Evolutionary conservation across 768 basidiomycete species (phyloP).

Genomic region (Thelephora ganbajun): DNA sequence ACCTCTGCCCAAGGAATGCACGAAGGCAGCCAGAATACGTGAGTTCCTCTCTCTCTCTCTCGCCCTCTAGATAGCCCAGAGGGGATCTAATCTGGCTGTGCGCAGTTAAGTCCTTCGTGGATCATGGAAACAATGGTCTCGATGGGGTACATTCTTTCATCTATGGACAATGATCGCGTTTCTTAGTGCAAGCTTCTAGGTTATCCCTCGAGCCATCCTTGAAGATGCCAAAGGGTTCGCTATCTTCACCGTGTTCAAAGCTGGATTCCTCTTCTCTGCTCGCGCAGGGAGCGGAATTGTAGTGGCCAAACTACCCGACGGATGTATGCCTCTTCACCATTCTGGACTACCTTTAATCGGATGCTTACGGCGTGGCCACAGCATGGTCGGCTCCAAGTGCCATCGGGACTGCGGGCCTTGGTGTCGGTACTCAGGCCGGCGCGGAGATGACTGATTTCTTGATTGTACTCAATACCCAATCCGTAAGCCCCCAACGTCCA

Average conservation of each 20-base stretch:
- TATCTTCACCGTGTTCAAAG: slow-evolving; percentile 82
- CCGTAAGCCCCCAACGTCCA: slow-evolving; percentile 30
- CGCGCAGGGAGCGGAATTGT: slow-evolving; percentile 81
- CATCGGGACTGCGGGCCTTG: slow-evolving; percentile 85
- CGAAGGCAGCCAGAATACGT: slow-evolving; percentile 84
- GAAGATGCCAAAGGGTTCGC: slow-evolving; percentile 64
- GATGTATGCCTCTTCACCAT: slow-evolving; percentile 37
- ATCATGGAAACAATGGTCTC: slow-evolving; percentile 65
- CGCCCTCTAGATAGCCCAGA: slow-evolving; percentile 2
- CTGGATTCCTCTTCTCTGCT: slow-evolving; percentile 53
- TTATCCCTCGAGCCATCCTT: slow-evolving; percentile 41
- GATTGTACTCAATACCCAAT: slow-evolving; percentile 72
- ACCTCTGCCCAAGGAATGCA: slow-evolving; percentile 68
- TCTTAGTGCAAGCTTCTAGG: slow-evolving; percentile 15
- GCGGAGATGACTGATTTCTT: slow-evolving; percentile 88
- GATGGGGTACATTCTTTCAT: slow-evolving; percentile 41
- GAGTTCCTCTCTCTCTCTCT: slow-evolving; percentile 11
- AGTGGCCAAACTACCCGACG: slow-evolving; percentile 71
- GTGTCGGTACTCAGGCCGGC: slow-evolving; percentile 72
- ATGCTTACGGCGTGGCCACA: slow-evolving; percentile 14
- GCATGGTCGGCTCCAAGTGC: slow-evolving; percentile 93
- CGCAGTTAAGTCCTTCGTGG: slow-evolving; percentile 75
- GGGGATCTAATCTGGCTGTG: neutral
- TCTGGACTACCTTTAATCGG: neutral
- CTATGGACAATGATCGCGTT: neutral